Evolutionary conservation across 2,329 filamentous ascomycete genomes (phyloP), one percentile per base, ranked within the genome.

Genomic region (Phialocephala subalpina): DNA sequence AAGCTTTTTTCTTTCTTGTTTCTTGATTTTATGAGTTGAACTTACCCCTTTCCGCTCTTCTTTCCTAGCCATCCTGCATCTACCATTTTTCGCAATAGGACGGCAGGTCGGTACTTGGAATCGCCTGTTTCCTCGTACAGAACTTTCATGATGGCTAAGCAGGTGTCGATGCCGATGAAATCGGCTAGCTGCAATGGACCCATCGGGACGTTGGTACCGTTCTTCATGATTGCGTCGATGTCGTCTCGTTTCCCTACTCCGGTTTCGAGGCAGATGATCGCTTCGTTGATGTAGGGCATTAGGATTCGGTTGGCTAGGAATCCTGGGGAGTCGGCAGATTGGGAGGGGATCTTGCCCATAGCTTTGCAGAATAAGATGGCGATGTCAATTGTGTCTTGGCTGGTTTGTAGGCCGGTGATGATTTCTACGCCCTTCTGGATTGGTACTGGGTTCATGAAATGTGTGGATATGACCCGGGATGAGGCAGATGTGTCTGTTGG

Each of bases 271-370:
- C 96, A 99, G 70, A 97, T 95, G 73, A 99, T 85, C 9, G 97
- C 96, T 82, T 99, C 96, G 78, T 99, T 99, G 83, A 99, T 97
- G 78, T 99, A 99, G 0, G 96, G 96, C 96, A 99, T 99, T 66
- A 99, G 82, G 68, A 99, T 99, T 11, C 96, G 87, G 79, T 99
- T 99, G 36, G 96, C 96, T 27, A 99, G 84, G 83, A 99, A 99
- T 1, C 96, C 96, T 0, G 96, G 96, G 0, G 92, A 89, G 79
- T 99, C 96, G 18, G 92, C 92, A 16, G 93, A 97, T 35, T 92
- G 87, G 3, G 94, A 97, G 0, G 94, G 83, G 60, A 98, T 86
- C 82, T 99, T 99, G 75, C 94, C 95, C 92, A 99, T 97, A 67
- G 88, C 88, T 81, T 91, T 88, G 80, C 95, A 95, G 77, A 99